phyloP scores from a whole-genome alignment of 1,284 basidiomycete species.

The Puccinia hordei region DNA sequence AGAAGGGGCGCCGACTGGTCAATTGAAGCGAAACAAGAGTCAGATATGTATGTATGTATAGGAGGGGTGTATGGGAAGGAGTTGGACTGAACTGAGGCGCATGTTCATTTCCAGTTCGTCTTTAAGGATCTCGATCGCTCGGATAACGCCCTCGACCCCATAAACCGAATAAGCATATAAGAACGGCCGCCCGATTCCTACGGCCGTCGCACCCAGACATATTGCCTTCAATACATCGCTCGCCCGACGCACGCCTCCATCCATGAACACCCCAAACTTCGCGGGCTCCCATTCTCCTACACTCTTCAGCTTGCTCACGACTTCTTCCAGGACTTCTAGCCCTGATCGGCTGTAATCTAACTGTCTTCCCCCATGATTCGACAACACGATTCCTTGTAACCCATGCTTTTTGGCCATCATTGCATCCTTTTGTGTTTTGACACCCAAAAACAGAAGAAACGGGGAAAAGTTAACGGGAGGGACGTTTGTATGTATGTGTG shows the following conservation, averaged over 20 bases:
- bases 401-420: constrained; percentile 82
- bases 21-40: constrained; percentile 66
- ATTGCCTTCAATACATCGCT: constrained; percentile 88
- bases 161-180: constrained; percentile 84
- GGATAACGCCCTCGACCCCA: constrained; percentile 69
- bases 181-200: constrained; percentile 75
- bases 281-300: constrained; percentile 65
- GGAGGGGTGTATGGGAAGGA: background rate
- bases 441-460: background rate
- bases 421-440: constrained; percentile 67
- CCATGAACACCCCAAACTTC: constrained; percentile 82
- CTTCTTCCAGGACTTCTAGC: constrained; percentile 84
- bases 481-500: too few relatives aligned
- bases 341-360: constrained; percentile 88
- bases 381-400: constrained; percentile 75
- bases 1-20: constrained; percentile 74
- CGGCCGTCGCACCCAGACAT: constrained; percentile 83
- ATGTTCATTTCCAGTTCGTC: constrained; percentile 79
- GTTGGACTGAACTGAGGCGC: constrained; percentile 16
- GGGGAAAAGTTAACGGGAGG: too few relatives aligned
- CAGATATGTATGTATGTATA: too few relatives aligned
- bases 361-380: constrained; percentile 78
- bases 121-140: constrained; percentile 64
- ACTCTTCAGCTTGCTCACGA: constrained; percentile 72
- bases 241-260: constrained; percentile 78